Evolutionary conservation across 2,329 filamentous ascomycete species (phyloP), one percentile per base, ranked within the genome.

Genomic region (Trichoderma sp.): DNA sequence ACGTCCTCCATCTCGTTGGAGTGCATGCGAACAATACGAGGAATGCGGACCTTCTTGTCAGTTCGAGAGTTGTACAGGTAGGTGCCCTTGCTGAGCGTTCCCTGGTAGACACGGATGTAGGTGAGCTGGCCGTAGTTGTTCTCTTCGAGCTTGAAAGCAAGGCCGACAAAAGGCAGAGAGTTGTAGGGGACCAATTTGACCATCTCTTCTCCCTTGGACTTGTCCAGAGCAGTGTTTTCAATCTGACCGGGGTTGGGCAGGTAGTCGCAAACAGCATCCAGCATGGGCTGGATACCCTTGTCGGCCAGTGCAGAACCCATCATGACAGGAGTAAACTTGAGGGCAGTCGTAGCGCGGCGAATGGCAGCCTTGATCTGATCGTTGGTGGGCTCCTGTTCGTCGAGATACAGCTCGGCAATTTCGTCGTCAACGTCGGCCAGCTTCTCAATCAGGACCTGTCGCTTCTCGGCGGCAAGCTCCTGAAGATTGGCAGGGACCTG

Each of bases 1-100:
- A 97, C 93, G 77, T 99, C 96, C 80, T 99, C 96, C 95, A 99
- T 97, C 78, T 99, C 96, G 78, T 98, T 97, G 56, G 94, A 97
- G 84, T 99, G 96, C 96, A 99, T 99, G 71, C 96, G 93, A 71
- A 99, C 96, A 76, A 99, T 98, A 77, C 95, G 92, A 24, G 96
- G 96, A 69, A 99, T 91, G 81, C 96, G 94, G 78, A 99, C 91
- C 84, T 95, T 97, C 86, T 97, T 97, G 80, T 95, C 92, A 72
- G 89, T 96, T 74, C 94, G 90, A 10, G 94, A 94, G 81, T 98
- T 99, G 87, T 91, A 97, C 67, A 99, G 89, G 78, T 94, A 93
- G 77, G 91, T 87, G 60, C 94, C 93, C 86, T 97, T 98, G 79
- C 85, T 91, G 70, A 99, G 84, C 26, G 90, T 90, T 74, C 96